phyloP scores from a whole-genome alignment of 768 basidiomycete genomes.

The Naganishia kalamii region DNA sequence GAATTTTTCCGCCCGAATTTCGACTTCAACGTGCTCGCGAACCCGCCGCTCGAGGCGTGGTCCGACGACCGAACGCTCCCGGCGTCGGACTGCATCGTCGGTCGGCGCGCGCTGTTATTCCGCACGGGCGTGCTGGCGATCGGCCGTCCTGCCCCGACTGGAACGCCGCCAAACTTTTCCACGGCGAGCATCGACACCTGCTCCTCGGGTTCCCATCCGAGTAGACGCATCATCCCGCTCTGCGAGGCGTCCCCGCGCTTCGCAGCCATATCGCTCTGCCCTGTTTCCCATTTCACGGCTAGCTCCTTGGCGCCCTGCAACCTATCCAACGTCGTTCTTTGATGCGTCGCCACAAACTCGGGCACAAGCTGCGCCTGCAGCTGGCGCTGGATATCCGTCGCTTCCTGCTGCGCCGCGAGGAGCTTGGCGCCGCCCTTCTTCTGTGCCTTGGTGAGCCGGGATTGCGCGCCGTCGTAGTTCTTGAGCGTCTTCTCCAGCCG shows the following conservation, averaged over 20 bases:
- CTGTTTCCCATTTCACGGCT: conserved; percentile 43
- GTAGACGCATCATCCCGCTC: conserved; percentile 31
- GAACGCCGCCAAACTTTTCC: conserved; percentile 26
- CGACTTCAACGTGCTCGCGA: conserved; percentile 26
- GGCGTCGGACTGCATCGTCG: conserved; percentile 14
- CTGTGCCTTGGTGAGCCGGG: conserved; percentile 41
- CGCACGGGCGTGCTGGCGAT: conserved; percentile 1
- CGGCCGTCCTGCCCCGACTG: not conserved
- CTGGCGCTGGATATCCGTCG: conserved; percentile 29
- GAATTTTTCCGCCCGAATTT: conserved; percentile 25
- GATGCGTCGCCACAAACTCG: conserved; percentile 41
- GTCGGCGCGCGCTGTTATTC: conserved; percentile 2
- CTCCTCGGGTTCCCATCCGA: conserved; percentile 43
- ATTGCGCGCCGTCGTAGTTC: conserved; percentile 40
- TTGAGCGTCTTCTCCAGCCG: conserved; percentile 44
- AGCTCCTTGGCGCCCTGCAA: conserved; percentile 42
- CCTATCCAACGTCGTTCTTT: conserved; percentile 39
- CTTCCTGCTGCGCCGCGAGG: conserved; percentile 28
- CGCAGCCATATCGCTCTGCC: conserved; percentile 37
- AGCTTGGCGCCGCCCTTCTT: conserved; percentile 39
- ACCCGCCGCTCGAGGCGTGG: not conserved
- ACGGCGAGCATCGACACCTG: conserved; percentile 38
- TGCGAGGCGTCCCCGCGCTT: conserved; percentile 41
- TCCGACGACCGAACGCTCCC: not conserved
- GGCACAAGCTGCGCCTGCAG: conserved; percentile 35